Conservation (phyloP, 768 basidiomycete genomes). For the Lactifluus volemus region DNA sequence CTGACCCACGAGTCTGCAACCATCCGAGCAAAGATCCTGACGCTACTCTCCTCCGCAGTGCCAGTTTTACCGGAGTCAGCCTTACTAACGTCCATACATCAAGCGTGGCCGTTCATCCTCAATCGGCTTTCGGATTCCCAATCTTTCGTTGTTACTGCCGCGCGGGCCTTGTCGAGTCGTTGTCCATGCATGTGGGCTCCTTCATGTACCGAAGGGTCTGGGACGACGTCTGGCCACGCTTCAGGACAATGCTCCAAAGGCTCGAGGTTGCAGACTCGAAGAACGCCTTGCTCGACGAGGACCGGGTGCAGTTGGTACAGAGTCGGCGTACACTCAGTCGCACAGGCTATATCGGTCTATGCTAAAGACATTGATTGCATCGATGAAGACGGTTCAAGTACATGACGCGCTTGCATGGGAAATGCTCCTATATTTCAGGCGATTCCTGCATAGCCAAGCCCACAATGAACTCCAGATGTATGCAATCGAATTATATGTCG, state of each 20-base stretch:
- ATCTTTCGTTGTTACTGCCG: constrained; percentile 71
- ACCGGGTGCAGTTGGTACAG: constrained; percentile 43
- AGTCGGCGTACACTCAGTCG: constrained; percentile 70
- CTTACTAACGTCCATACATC: constrained; percentile 77
- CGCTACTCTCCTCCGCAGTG: constrained; percentile 63
- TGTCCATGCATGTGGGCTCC: constrained; percentile 63
- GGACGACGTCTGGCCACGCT: constrained; percentile 91
- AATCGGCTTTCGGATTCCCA: constrained; percentile 71
- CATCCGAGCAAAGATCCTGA: constrained; percentile 77
- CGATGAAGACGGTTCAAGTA: constrained; percentile 56
- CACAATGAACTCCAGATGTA: constrained; percentile 67
- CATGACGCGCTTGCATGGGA: constrained; percentile 76
- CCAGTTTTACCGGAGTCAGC: constrained; percentile 64
- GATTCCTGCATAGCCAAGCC: constrained; percentile 58
- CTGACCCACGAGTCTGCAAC: constrained; percentile 83
- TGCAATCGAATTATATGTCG: constrained; percentile 57
- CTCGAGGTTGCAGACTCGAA: constrained; percentile 56
- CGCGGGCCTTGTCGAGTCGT: constrained; percentile 65
- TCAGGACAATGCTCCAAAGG: constrained; percentile 47
- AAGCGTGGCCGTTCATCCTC: constrained; percentile 90
- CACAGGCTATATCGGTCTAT: constrained; percentile 76
- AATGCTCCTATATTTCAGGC: constrained; percentile 61
- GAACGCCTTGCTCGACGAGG: constrained; percentile 60
- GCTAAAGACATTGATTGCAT: constrained; percentile 61
- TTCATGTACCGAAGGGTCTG: constrained; percentile 83